Evolutionary conservation across 2,329 filamentous ascomycete genomes (phyloP), one percentile per base, ranked within the genome.

Genomic region (Aspergillus fructus): DNA sequence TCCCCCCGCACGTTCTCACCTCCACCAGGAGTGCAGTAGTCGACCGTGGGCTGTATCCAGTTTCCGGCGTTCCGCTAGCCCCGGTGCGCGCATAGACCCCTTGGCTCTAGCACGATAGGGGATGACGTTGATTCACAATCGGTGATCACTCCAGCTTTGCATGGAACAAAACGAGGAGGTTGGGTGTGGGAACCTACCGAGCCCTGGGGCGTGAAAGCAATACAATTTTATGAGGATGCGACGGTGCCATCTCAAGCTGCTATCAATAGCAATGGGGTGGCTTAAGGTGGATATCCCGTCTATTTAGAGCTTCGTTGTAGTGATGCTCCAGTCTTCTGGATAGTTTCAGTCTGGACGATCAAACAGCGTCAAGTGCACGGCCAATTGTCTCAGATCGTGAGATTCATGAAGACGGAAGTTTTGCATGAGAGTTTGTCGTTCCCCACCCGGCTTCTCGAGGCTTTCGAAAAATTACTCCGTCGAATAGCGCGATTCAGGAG

Each of bases 321-420:
- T 17, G 52, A 34, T 60, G 56, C 68, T 71, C 68, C 69, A 68
- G 67, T 60, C 55, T 69, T 71, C 68, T 69, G 68, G 67, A 71
- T 66, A 40, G 69, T 71, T 72, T 72, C 70, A 71, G 60, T 47
- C 33, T 9, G 55, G 69, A 61, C 65, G 68, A 72, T 72, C 69
- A 72, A 72, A 69, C 65, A 19, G 23, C 42, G 56, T 58, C 52
- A 55, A 50, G 52, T 55, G 60, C 53, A 53, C 52, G 34, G 43
- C 51, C 34, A 33, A 48, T 24, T 48, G 43, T 53, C 46, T 53
- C 33, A 23, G 40, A 23, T 19, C 19, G 30, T 30, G 23, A 46
- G 23, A 46, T 46, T 48, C 17, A 24, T 12, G 17, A 48, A 33
- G 34, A 13, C 34, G 34, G 34, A n/a, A 8, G 13, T 37, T 37